Percentiles rank a stretch among this genome's conserved stretches.
Evolutionary conservation across 106 monocot genomes (phyloP).

Genomic region (Dendrobium nobile): DNA sequence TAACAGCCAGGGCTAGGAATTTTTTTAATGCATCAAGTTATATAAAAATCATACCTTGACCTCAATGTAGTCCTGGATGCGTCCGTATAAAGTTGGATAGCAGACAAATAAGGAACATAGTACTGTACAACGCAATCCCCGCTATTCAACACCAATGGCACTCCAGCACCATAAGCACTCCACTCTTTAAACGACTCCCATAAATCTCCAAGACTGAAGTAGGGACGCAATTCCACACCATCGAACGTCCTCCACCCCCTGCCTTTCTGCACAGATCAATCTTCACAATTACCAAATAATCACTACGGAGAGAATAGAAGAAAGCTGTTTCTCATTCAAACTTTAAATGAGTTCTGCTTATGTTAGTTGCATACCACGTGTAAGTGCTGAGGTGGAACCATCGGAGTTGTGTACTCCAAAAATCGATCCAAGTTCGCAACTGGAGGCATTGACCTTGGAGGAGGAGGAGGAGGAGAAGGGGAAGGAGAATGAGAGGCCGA

Average conservation of each 20-base stretch:
- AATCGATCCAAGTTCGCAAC: conserved; percentile 55
- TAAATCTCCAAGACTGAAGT: conserved; percentile 60
- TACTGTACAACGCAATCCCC: conserved; percentile 39
- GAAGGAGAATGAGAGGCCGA: conserved; percentile 12
- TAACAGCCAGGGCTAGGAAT: neutral
- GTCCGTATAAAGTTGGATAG: conserved; percentile 33
- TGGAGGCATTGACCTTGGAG: conserved; percentile 16
- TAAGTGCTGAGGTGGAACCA: conserved; percentile 34
- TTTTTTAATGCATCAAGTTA: neutral
- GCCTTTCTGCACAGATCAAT: conserved; percentile 24
- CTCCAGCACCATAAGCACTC: conserved; percentile 56
- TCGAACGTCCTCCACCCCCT: conserved; percentile 37
- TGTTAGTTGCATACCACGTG: conserved; percentile 27
- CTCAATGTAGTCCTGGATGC: conserved; percentile 24
- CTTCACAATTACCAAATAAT: neutral
- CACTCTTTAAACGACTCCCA: conserved; percentile 74
- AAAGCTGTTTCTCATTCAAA: neutral
- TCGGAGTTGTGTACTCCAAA: conserved; percentile 48
- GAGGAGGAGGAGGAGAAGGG: conserved; percentile 21
- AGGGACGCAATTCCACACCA: conserved; percentile 24
- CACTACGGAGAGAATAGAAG: neutral
- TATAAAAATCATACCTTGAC: conserved; percentile 20
- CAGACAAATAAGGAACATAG: conserved; percentile 49
- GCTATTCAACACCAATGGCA: conserved; percentile 34
- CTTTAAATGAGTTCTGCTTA: neutral